Conservation (phyloP, 2,329 filamentous ascomycete species). For the Onygenales sp. region DNA sequence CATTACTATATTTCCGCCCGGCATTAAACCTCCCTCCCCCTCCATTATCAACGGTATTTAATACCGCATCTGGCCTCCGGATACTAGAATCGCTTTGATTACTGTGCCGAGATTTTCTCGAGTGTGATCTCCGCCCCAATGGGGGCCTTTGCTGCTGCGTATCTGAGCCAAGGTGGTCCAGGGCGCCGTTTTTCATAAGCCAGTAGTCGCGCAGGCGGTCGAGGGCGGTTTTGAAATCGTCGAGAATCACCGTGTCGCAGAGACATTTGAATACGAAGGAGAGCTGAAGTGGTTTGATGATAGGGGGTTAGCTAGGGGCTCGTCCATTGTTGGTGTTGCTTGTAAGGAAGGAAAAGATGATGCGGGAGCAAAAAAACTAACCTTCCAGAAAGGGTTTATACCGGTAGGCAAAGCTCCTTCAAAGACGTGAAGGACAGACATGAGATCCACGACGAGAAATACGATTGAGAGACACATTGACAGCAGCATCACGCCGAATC, state of each 20-base stretch:
- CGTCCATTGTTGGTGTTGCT: not conserved
- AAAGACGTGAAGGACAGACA: conserved; percentile 47
- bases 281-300: conserved; percentile 21
- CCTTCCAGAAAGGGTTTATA: conserved; percentile 58
- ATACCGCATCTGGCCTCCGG: too few species aligned
- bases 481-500: conserved; percentile 53
- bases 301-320: not conserved
- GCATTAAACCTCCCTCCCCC: too few species aligned
- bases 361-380: conserved; percentile 7
- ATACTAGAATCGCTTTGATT: too few species aligned
- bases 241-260: conserved; percentile 56
- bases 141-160: not conserved
- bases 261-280: conserved; percentile 58
- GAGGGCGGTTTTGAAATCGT: conserved; percentile 56
- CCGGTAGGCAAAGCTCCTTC: conserved; percentile 36
- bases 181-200: conserved; percentile 20
- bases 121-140: too few species aligned
- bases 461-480: conserved; percentile 52
- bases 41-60: too few species aligned
- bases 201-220: conserved; percentile 28
- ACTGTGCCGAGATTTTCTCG: too few species aligned
- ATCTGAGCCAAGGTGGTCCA: conserved; percentile 8
- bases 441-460: conserved; percentile 54
- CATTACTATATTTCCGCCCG: too few species aligned
- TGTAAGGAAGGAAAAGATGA: too few species aligned